These are phyloP conservation scores for Raphanus sativus DNA, from an alignment of 345 rosid genomes.

Conservation along the genomic window DNA sequence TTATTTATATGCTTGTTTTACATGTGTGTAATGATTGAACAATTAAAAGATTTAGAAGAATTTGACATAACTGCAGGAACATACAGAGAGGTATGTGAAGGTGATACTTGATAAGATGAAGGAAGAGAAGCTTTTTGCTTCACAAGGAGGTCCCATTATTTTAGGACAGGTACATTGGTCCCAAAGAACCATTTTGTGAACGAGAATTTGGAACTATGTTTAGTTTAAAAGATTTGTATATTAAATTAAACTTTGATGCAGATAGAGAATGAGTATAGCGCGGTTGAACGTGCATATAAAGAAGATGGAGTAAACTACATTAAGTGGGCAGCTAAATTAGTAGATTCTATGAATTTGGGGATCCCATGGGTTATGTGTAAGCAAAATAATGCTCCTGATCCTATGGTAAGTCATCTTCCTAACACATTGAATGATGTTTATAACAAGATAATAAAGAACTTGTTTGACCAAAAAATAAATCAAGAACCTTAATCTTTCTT, in stretches of 20 bases:
- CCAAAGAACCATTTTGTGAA: not conserved
- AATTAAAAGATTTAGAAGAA: not conserved
- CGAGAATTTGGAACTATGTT: not conserved
- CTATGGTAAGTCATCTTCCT: constrained; percentile 50
- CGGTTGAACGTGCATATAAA: constrained; percentile 63
- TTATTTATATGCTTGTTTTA: not conserved
- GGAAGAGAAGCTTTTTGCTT: constrained; percentile 52
- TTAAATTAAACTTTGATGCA: constrained; percentile 30
- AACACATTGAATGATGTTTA: not conserved
- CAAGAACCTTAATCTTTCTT: not conserved
- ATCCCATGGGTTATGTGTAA: constrained; percentile 98
- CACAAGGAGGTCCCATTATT: constrained; percentile 65
- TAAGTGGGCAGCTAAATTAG: constrained; percentile 75
- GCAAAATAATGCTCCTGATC: constrained; percentile 83
- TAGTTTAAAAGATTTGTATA: constrained; percentile 1
- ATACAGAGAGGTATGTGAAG: constrained; percentile 57
- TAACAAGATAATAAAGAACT: not conserved
- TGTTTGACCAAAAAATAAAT: not conserved
- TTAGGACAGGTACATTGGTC: constrained; percentile 49
- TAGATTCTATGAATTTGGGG: constrained; percentile 50
- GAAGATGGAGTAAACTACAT: constrained; percentile 60
- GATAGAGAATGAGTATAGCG: constrained; percentile 92
- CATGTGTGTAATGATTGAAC: not conserved
- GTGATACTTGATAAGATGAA: constrained; percentile 46
- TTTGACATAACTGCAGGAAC: constrained; percentile 34